Conservation (phyloP, 768 basidiomycete genomes). For the Lentinula sp. region DNA sequence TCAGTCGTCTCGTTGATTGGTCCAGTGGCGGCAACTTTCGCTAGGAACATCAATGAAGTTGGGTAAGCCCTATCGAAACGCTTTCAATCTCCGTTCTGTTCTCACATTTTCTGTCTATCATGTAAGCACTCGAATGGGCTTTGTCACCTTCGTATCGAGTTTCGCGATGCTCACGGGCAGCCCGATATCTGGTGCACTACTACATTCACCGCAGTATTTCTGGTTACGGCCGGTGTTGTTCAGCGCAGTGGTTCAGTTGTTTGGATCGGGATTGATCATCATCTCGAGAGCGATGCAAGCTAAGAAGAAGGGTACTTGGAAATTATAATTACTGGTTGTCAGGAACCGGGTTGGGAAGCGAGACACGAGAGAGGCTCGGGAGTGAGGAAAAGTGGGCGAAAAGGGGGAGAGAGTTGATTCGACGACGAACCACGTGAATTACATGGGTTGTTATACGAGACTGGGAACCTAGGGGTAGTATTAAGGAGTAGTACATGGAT, state of each 20-base stretch:
- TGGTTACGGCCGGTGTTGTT: constrained; percentile 5
- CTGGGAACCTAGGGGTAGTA: too few relatives aligned
- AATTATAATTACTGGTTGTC: neutral
- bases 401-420: too few relatives aligned
- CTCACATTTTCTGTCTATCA: neutral
- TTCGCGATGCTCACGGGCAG: constrained; percentile 7
- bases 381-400: too few relatives aligned
- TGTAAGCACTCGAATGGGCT: constrained; percentile 5
- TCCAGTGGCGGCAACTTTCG: constrained; percentile 3
- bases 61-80: neutral
- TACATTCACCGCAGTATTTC: constrained; percentile 1
- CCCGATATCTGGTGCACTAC: constrained; percentile 4
- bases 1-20: constrained; percentile 3
- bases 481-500: too few relatives aligned
- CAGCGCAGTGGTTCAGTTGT: neutral
- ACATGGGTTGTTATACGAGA: too few relatives aligned
- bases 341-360: too few relatives aligned
- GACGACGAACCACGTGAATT: too few relatives aligned
- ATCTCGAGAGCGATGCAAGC: constrained; percentile 3
- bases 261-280: neutral
- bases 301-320: constrained; percentile 7
- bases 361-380: too few relatives aligned
- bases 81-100: neutral
- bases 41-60: constrained; percentile 7
- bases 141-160: constrained; percentile 2